Base-by-base conservation (phyloP, 345 rosid genomes). In the Kernera saxatilis region DNA sequence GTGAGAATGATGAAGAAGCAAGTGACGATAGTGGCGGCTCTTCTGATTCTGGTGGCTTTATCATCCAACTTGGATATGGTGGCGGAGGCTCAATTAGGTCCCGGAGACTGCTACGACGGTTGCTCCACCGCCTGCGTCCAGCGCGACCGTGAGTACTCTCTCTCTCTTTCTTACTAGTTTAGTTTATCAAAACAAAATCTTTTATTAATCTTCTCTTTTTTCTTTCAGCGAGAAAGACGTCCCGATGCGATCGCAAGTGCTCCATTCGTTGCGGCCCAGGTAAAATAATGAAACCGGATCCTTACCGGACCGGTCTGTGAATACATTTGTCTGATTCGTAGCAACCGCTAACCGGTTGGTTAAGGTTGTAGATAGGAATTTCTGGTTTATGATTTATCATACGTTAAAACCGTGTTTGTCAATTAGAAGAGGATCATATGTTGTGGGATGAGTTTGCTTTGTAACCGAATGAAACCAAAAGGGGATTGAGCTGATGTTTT, bases 221-320 rank as follows among this genome's bases (percentile, higher is more conserved):
- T 35, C 33, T 9, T 70, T 64, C 84, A 83, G 88, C 63, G 4
- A 77, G 89, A 75, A 82, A 79, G 61, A 73, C 69, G 73, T 48
- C 53, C 70, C 82, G 89, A 2, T 85, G 89, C 69, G 85, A 85
- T 0, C 67, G 75, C 44, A 85, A 85, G 77, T 85, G 88, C 78
- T 79, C 75, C 64, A 85, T 85, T 44, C 71, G 69, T 41, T 85
- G 88, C 41, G 76, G 70, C 22, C 85, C 87, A 52, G 86, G 80
- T 81, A 74, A 25, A 65, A 6, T 29, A 27, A 27, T 48, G 14
- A 45, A 55, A 33, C 77, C 48, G 13, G 17, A 64, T 55, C 37
- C 46, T 2, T 53, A 63, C 30, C 32, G 9, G 12, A 37, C 44
- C 50, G 59, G 40, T 22, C 22, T 51, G 3, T 59, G 21, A 60